A percentile compares a stretch with the other conserved stretches of the same genome.
Conservation (phyloP, 2,329 filamentous ascomycete genomes). For the Aquanectria penicillioides region DNA sequence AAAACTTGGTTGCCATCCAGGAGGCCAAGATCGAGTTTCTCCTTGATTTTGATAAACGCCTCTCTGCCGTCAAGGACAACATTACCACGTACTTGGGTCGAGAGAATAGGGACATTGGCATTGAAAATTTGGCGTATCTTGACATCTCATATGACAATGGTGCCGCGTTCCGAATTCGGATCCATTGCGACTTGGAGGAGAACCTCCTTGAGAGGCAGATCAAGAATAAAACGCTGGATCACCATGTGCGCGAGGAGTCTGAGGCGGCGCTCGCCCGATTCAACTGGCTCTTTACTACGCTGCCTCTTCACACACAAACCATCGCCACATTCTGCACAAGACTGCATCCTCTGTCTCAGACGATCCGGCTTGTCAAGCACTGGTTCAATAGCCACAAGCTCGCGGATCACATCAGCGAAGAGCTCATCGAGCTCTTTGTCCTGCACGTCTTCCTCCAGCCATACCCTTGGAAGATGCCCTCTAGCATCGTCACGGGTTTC, state of each 20-base stretch:
- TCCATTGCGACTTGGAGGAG: conserved; percentile 89
- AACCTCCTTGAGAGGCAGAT: conserved; percentile 81
- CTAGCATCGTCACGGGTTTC: conserved; percentile 82
- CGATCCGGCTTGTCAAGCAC: conserved; percentile 85
- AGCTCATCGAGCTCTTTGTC: conserved; percentile 86
- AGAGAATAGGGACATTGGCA: conserved; percentile 76
- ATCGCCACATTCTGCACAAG: conserved; percentile 83
- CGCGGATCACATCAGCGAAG: conserved; percentile 76
- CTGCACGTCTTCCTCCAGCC: conserved; percentile 82
- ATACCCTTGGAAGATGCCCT: conserved; percentile 82
- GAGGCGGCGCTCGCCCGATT: conserved; percentile 75
- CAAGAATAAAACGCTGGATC: conserved; percentile 76
- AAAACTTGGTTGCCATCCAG: conserved; percentile 90
- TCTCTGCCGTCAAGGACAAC: conserved; percentile 69
- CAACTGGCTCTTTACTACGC: conserved; percentile 75
- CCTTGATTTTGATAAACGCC: conserved; percentile 76
- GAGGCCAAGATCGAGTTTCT: conserved; percentile 93
- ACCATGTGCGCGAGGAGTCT: conserved; percentile 73
- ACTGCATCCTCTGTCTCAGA: conserved; percentile 80
- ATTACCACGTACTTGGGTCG: conserved; percentile 79
- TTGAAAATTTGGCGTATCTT: conserved; percentile 82
- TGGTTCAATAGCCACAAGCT: conserved; percentile 92
- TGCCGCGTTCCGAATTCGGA: conserved; percentile 82
- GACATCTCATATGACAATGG: conserved; percentile 81
- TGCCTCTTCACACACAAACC: conserved; percentile 83